Percentiles rank a stretch among this genome's conserved stretches.
Conservation (phyloP, 2,329 filamentous ascomycete genomes). For the Trichoderma pleuroti region DNA sequence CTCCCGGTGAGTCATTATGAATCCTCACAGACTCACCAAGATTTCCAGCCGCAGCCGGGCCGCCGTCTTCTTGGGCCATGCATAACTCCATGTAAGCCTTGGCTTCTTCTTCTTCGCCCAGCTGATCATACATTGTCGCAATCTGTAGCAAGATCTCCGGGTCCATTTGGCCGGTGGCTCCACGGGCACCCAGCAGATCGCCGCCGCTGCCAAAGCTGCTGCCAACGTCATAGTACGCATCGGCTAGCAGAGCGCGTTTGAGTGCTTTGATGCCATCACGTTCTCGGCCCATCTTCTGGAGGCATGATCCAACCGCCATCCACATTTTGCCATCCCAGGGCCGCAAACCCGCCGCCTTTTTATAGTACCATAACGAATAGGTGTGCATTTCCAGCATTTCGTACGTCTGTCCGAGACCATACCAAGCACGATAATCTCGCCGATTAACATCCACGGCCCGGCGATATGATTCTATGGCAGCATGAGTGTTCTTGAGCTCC, state of each 20-base stretch:
- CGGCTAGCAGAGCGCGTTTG: constrained; percentile 85
- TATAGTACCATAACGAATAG: constrained; percentile 96
- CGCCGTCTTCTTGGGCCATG: constrained; percentile 84
- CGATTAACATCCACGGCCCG: constrained; percentile 94
- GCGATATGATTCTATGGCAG: constrained; percentile 93
- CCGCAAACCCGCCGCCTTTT: constrained; percentile 86
- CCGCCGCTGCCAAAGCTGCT: constrained; percentile 52
- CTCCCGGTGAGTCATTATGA: constrained; percentile 50
- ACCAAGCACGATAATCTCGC: constrained; percentile 96
- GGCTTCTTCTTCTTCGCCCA: constrained; percentile 74
- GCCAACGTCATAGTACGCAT: constrained; percentile 73
- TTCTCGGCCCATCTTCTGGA: constrained; percentile 81
- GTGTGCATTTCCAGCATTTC: constrained; percentile 98
- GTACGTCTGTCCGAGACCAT: constrained; percentile 93
- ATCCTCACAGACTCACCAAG: constrained; percentile 51
- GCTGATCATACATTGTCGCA: constrained; percentile 79
- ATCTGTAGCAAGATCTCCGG: constrained; percentile 90
- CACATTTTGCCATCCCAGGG: constrained; percentile 99
- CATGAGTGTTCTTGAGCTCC: constrained; percentile 97
- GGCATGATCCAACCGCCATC: constrained; percentile 90
- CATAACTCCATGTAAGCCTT: constrained; percentile 95
- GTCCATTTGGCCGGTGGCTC: constrained; percentile 64
- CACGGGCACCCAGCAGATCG: constrained; percentile 46
- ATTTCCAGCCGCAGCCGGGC: constrained; percentile 40
- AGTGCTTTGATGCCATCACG: constrained; percentile 93